Conservation (phyloP, 768 basidiomycete species). For the Macrolepiota dolichaula region DNA sequence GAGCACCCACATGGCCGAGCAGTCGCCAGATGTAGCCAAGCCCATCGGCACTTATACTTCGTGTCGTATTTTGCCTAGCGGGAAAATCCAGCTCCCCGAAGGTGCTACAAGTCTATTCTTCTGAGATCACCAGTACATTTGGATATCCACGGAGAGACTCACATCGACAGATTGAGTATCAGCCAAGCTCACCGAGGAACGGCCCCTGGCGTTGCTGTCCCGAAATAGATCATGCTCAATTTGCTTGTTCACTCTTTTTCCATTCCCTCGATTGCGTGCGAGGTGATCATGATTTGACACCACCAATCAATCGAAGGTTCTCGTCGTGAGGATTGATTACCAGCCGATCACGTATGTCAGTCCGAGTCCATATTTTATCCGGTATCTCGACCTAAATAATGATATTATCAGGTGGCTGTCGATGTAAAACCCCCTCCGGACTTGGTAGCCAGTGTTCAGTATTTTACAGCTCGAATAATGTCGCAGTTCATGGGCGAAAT, state of each 20-base stretch:
- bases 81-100: not conserved
- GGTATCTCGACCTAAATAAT: not conserved
- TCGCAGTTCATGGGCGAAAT: not conserved
- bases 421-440: not conserved
- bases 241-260: not conserved
- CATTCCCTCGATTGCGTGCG: not conserved
- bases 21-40: not conserved
- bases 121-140: not conserved
- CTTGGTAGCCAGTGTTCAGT: not conserved
- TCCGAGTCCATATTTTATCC: not conserved
- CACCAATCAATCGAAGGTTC: not conserved
- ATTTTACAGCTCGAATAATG: not conserved
- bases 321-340: not conserved
- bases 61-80: not conserved
- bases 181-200: not conserved
- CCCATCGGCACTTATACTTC: not conserved
- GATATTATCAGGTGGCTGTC: not conserved
- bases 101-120: not conserved
- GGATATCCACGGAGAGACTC: not conserved
- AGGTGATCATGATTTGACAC: not conserved
- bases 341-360: not conserved
- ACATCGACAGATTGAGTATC: not conserved
- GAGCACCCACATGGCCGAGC: not conserved
- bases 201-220: not conserved
- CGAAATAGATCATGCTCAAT: not conserved